phyloP scores from a whole-genome alignment of 257 asterid species.

The Solanum pinnatisectum region DNA sequence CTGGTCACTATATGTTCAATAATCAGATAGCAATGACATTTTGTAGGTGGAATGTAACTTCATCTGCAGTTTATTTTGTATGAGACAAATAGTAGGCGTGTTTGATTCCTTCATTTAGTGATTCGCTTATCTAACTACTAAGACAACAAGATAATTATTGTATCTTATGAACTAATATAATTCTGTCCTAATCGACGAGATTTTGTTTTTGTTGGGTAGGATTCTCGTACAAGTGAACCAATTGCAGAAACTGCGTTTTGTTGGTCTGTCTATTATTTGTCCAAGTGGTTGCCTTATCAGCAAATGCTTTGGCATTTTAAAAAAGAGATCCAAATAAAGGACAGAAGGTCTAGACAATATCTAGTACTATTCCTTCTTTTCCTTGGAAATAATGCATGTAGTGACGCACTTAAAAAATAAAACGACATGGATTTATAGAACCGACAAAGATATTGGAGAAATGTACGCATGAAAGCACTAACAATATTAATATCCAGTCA shows the following conservation, averaged over 20 bases:
- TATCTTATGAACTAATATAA: not conserved
- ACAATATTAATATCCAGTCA: not conserved
- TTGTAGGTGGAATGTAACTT: not conserved
- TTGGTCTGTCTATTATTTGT: not conserved
- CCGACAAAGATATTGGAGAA: not conserved
- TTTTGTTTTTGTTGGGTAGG: not conserved
- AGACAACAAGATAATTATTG: not conserved
- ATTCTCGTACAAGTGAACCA: not conserved
- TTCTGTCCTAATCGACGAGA: not conserved
- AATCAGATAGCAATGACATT: not conserved
- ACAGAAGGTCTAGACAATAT: not conserved
- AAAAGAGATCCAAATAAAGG: not conserved
- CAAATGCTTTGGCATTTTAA: not conserved
- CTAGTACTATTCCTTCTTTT: not conserved
- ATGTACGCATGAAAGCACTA: not conserved
- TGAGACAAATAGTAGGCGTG: not conserved
- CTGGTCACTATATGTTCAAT: not conserved
- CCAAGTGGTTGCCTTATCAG: not conserved
- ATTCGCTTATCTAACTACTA: not conserved
- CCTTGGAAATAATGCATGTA: not conserved
- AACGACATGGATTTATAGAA: not conserved
- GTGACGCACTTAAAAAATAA: not conserved
- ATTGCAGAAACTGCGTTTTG: not conserved
- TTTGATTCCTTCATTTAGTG: not conserved
- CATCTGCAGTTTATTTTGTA: not conserved